Evolutionary conservation across 768 basidiomycete species (phyloP), one percentile per base, ranked within the genome.

Genomic region (Lentinula raphanica): DNA sequence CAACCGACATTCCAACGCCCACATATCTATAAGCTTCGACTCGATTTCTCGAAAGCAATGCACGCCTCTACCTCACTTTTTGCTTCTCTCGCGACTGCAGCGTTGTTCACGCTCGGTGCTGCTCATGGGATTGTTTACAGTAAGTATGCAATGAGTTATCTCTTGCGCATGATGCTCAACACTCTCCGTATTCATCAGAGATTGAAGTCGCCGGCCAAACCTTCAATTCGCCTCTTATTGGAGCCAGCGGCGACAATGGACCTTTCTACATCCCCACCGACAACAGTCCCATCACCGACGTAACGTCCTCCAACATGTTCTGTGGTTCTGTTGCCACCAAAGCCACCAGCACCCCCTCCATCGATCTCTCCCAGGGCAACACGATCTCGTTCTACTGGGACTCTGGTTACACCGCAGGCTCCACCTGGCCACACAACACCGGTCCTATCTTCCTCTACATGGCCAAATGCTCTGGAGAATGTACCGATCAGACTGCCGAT

Each of bases 401-500:
- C 2, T 44, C 40, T 40, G 54, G 54, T 8, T 55, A 55, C 28
- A n/a, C 39, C 2, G 25, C 27, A n/a, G n/a, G n/a, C 6, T 38
- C 44, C 9, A 15, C 15, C 28, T 55, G 54, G 54, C 54, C 50
- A 4, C 46, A 48, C 28, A 48, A 48, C 17, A 48, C 46, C 27
- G 46, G 54, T 35, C 54, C 54, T 8, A 45, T 55, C 21, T 55
- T 55, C 17, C 23, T 55, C 5, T 55, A 55, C 54, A 55, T 55
- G 28, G 44, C 54, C 40, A 42, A 55, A 31, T 55, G 54, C 28
- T 25, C 29, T 27, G 32, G 31, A 5, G 54, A 45, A 17, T 55
- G 40, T 28, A 42, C 40, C 3, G 32, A 27, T 13, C 27, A 28
- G 28, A 46, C 44, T 13, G 25, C 39, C 3, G 29, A 27, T 40